Evolutionary conservation across 345 rosid genomes (phyloP).

Genomic region (Triadica sebifera): DNA sequence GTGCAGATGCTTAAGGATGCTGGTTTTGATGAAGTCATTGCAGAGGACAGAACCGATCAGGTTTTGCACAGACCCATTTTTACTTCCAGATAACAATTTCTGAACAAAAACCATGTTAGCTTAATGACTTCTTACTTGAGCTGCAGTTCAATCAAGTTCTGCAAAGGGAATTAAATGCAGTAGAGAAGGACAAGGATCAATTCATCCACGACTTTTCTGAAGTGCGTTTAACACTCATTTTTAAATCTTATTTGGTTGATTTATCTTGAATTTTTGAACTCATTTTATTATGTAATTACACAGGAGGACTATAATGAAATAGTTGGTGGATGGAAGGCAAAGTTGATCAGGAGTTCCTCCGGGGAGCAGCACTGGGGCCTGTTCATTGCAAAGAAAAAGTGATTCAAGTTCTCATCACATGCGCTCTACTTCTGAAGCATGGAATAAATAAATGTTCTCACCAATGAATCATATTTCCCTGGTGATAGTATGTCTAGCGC

Average conservation of each 20-base stretch:
- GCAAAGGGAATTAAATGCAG: constrained; percentile 54
- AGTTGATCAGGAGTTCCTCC: constrained; percentile 58
- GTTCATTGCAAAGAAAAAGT: constrained; percentile 47
- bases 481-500: neutral
- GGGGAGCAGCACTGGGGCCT: constrained; percentile 87
- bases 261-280: neutral
- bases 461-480: neutral
- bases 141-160: constrained; percentile 72
- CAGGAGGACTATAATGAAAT: constrained; percentile 81
- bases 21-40: constrained; percentile 70
- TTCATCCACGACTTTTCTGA: constrained; percentile 77
- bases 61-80: constrained; percentile 28
- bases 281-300: neutral
- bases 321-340: constrained; percentile 77
- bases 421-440: neutral
- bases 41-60: constrained; percentile 85
- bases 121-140: constrained; percentile 2
- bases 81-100: neutral
- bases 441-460: neutral
- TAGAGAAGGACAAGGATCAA: constrained; percentile 71
- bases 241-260: neutral
- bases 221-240: constrained; percentile 33
- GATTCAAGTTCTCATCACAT: constrained; percentile 1
- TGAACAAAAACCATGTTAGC: neutral
- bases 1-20: constrained; percentile 79